These are phyloP conservation scores for Darksidea phi DNA, from an alignment of 495 filamentous ascomycete genomes.

Conservation along the genomic window DNA sequence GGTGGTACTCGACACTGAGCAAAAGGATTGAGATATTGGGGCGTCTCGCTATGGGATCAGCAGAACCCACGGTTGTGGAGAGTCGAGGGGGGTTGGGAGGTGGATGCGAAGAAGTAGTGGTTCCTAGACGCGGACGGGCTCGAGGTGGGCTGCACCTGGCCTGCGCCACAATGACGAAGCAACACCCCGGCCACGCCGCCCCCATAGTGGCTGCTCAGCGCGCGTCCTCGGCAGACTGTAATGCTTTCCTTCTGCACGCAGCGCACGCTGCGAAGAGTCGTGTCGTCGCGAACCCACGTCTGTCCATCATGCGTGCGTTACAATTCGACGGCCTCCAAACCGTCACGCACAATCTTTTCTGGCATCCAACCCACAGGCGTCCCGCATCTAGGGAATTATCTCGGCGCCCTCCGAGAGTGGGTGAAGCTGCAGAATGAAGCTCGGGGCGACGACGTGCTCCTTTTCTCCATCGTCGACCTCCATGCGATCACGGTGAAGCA, in stretches of 20 bases:
- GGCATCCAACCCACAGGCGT: slow-evolving; percentile 95
- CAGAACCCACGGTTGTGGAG: neutral
- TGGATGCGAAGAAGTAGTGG: slow-evolving; percentile 1
- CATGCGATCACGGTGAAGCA: slow-evolving; percentile 86
- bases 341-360: slow-evolving; percentile 73
- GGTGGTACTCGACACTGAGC: neutral
- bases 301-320: neutral
- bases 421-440: slow-evolving; percentile 68
- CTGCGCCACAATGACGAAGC: slow-evolving; percentile 18
- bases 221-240: neutral
- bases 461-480: slow-evolving; percentile 87
- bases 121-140: slow-evolving; percentile 2
- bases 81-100: neutral
- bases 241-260: slow-evolving; percentile 4
- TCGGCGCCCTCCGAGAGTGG: slow-evolving; percentile 90
- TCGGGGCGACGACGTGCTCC: slow-evolving; percentile 53
- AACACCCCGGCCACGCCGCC: neutral
- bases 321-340: slow-evolving; percentile 14
- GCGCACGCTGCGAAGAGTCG: slow-evolving; percentile 5
- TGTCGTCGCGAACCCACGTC: neutral
- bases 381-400: slow-evolving; percentile 95
- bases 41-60: neutral
- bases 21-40: neutral
- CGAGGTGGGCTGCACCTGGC: neutral
- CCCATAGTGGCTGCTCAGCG: slow-evolving; percentile 16